These are phyloP conservation scores for Cyclocybe aegerita DNA, from an alignment of 768 basidiomycete genomes.

Conservation along the genomic window DNA sequence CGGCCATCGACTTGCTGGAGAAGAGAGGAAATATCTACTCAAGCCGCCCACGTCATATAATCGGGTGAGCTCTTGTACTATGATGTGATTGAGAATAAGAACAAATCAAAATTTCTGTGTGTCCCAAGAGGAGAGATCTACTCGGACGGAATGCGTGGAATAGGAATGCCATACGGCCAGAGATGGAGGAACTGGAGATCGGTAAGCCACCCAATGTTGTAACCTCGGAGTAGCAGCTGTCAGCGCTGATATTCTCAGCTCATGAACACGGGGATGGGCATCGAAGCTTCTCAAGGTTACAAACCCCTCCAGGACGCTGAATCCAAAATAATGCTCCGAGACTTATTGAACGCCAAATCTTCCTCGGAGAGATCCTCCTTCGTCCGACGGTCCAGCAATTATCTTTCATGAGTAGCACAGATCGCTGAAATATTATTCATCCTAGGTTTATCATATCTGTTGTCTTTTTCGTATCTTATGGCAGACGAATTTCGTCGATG, in stretches of 20 bases:
- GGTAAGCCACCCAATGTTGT: constrained; percentile 14
- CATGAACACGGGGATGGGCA: constrained; percentile 24
- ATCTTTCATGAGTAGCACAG: no score
- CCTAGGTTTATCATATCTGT: not conserved
- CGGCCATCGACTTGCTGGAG: constrained; percentile 31
- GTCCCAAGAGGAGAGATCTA: constrained; percentile 26
- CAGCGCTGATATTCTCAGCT: constrained; percentile 13
- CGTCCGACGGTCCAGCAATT: no score
- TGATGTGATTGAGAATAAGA: not conserved
- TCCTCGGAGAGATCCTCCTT: constrained; percentile 14
- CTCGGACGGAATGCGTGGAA: constrained; percentile 30
- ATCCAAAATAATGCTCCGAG: constrained; percentile 20
- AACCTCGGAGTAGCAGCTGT: not conserved
- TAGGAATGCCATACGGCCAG: constrained; percentile 30
- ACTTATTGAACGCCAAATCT: constrained; percentile 18
- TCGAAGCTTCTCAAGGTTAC: constrained; percentile 22
- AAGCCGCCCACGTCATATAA: constrained; percentile 29
- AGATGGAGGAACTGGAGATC: constrained; percentile 33
- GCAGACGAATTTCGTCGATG: not conserved
- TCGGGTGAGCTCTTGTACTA: constrained; percentile 20
- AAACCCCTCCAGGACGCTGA: constrained; percentile 23
- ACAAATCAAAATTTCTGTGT: no score
- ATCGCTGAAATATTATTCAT: no score
- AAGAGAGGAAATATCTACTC: constrained; percentile 33
- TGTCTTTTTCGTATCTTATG: not conserved